Conservation (phyloP, 306 rosid genomes). For the Hylodesmum podocarpum region DNA sequence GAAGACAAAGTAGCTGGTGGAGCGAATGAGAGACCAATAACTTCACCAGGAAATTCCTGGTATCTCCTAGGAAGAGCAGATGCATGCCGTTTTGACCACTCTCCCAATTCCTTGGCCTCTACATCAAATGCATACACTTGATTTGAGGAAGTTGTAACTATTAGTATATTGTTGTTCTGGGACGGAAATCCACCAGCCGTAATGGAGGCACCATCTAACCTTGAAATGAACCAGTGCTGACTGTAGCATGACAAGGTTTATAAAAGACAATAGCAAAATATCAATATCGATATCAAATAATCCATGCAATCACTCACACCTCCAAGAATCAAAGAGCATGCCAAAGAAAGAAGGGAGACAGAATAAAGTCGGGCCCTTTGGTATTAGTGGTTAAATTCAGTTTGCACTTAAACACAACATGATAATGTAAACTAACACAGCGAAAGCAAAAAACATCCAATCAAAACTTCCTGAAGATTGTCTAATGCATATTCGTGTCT, state of each 20-base stretch:
- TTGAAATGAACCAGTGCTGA: constrained; percentile 95
- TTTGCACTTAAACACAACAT: neutral
- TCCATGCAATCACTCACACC: neutral
- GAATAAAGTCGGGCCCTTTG: neutral
- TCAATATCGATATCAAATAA: neutral
- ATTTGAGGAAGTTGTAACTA: constrained; percentile 91
- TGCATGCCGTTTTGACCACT: constrained; percentile 75
- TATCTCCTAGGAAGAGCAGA: constrained; percentile 75
- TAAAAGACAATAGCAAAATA: neutral
- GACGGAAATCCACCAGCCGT: constrained; percentile 95
- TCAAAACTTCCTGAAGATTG: neutral
- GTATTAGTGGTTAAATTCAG: neutral
- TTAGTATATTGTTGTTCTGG: constrained; percentile 61
- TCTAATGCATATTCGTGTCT: neutral
- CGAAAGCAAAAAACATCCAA: neutral
- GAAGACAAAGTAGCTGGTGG: constrained; percentile 63
- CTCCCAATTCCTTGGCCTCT: constrained; percentile 84
- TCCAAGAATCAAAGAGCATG: neutral
- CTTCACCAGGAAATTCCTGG: constrained; percentile 98
- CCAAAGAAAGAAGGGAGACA: neutral
- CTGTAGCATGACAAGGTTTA: constrained; percentile 41
- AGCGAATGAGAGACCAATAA: constrained; percentile 88
- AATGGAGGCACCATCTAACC: constrained; percentile 89
- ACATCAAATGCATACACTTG: constrained; percentile 88
- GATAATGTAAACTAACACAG: neutral